A percentile compares a stretch with the other conserved stretches of the same genome.
phyloP scores from a whole-genome alignment of 2,329 filamentous ascomycete genomes.

The Apiospora sp. region DNA sequence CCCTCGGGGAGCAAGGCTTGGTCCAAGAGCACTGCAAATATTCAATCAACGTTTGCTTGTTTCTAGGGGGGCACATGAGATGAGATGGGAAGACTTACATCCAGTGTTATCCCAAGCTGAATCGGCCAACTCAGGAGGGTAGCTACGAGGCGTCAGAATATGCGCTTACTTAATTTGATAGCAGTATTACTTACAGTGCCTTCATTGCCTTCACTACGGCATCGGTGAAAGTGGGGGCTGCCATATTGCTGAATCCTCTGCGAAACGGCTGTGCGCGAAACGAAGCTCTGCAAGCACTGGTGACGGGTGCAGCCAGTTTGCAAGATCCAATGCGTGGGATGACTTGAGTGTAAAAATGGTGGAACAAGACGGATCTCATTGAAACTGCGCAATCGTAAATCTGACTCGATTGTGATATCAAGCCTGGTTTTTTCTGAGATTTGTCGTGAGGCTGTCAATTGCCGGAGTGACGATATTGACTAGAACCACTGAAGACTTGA shows the following conservation, averaged over 20 bases:
- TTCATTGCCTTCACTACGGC: slow-evolving; percentile 81
- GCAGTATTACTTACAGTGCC: slow-evolving; percentile 70
- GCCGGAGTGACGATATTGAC: not conserved
- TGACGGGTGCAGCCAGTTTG: not conserved
- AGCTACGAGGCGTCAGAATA: slow-evolving; percentile 62
- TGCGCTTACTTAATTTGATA: no score
- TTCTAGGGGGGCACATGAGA: not conserved
- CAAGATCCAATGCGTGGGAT: not conserved
- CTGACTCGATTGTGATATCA: not conserved
- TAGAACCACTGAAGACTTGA: not conserved
- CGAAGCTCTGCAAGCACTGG: slow-evolving; percentile 8
- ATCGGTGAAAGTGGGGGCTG: slow-evolving; percentile 51
- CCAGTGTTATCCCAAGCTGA: slow-evolving; percentile 97
- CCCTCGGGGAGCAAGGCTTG: slow-evolving; percentile 64
- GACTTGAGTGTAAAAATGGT: not conserved
- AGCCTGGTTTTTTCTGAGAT: not conserved
- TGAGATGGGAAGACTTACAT: slow-evolving; percentile 33
- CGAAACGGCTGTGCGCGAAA: not conserved
- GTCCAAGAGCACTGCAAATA: slow-evolving; percentile 54
- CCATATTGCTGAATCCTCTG: slow-evolving; percentile 35
- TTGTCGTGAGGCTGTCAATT: slow-evolving; percentile 1
- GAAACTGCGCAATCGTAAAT: not conserved
- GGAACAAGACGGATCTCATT: not conserved
- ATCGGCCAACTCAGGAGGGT: slow-evolving; percentile 89
- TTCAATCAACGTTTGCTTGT: not conserved